These are phyloP conservation scores for Kalmusia sp. DNA, from an alignment of 2,329 filamentous ascomycete species.

Conservation along the genomic window DNA sequence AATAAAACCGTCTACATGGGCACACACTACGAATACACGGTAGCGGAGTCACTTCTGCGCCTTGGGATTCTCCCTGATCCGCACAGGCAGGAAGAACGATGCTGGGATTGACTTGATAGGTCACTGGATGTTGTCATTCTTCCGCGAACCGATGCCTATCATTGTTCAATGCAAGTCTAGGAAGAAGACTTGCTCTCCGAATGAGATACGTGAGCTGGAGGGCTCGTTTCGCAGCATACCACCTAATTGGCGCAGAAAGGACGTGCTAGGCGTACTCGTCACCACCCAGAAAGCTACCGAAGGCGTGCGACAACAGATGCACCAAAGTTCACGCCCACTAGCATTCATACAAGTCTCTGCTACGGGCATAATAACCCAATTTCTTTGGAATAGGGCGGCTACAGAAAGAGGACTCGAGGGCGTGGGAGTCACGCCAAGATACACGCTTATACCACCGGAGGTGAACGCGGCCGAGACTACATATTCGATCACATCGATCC, in stretches of 20 bases:
- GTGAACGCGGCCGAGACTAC: constrained; percentile 3
- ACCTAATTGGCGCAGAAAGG: constrained; percentile 70
- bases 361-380: constrained; percentile 68
- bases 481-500: neutral
- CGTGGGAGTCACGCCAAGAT: constrained; percentile 43
- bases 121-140: constrained; percentile 64
- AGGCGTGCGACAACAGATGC: constrained; percentile 77
- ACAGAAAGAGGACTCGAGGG: constrained; percentile 69
- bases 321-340: constrained; percentile 72
- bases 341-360: constrained; percentile 70
- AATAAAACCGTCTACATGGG: constrained; percentile 70
- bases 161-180: constrained; percentile 75
- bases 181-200: constrained; percentile 58
- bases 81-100: constrained; percentile 72
- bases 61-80: constrained; percentile 70
- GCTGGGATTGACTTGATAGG: constrained; percentile 78
- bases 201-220: constrained; percentile 75
- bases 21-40: constrained; percentile 79
- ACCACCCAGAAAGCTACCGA: constrained; percentile 74
- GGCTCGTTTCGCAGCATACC: constrained; percentile 80
- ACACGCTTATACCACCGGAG: constrained; percentile 26
- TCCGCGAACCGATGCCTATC: constrained; percentile 49
- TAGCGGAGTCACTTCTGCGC: constrained; percentile 61
- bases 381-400: constrained; percentile 75
- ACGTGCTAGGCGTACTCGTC: constrained; percentile 73